Base-by-base conservation (phyloP, 371 early-diverging fungal species). In the Saksenaea oblongispora region DNA sequence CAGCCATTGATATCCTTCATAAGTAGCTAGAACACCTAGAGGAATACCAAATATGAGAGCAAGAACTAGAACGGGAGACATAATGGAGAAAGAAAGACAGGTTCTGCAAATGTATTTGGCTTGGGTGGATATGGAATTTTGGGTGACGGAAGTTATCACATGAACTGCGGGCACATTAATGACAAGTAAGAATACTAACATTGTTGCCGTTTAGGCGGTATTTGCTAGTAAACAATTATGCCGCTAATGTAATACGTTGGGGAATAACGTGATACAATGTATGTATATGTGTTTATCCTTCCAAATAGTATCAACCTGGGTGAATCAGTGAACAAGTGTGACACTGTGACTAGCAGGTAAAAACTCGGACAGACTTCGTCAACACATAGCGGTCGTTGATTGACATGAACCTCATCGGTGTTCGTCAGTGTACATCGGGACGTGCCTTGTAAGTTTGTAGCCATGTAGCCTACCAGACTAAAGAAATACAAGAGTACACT, bases 31-130 rank as follows among this genome's bases (percentile, higher is more conserved):
- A 1, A 56, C 39, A 0, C 65, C 67, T 17, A 69, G 44, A 14
- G 56, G 65, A 8, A 68, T 66, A 11, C 66, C 65, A 1, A 69
- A 2, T 15, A 65, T 60, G 35, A 77, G 70, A 37, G 58, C 56
- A 9, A 58, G 51, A 22, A 77, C 56, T 1, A 61, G 39, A 14
- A 37, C 56, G 13, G 77, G 77, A 64, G 71, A 70, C 74, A 77
- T 74, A 11, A 4, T 22, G n/a, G 24, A 47, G 22, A 22, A 31
- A 47, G 27, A 47, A 47, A 47, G 51, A n/a, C 22, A 47, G 22
- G 51, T 58, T 15, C 54, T 34, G 31, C 24, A 22, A 22, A 47
- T 17, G 51, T 22, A 18, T 39, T 3, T 11, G 31, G 2, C 22
- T 22, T 47, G 22, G 51, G 51, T 22, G 24, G 11, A 22, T 47